These are phyloP conservation scores for Auricularia cornea DNA, from an alignment of 768 basidiomycete genomes.

Conservation along the genomic window DNA sequence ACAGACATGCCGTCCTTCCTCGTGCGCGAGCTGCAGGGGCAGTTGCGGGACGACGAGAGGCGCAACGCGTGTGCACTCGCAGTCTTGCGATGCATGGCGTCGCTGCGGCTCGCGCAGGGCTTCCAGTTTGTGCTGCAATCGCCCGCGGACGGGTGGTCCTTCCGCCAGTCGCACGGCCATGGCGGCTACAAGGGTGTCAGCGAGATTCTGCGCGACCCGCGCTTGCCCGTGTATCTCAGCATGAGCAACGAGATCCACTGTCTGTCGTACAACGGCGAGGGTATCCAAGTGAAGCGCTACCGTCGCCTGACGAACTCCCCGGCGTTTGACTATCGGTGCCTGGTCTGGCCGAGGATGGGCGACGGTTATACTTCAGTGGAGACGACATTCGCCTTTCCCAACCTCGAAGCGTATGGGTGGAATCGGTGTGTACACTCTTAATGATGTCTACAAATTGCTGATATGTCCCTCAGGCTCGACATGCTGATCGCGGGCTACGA, in stretches of 20 bases:
- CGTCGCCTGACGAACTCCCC: slow-evolving; percentile 59
- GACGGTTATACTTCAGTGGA: slow-evolving; percentile 76
- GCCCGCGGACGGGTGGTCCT: slow-evolving; percentile 10
- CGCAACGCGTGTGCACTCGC: slow-evolving; percentile 66
- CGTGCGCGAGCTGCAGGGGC: slow-evolving; percentile 26
- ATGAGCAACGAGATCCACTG: slow-evolving; percentile 95
- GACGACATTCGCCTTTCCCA: slow-evolving; percentile 68
- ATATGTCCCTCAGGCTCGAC: slow-evolving; percentile 46
- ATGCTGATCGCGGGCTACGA: slow-evolving; percentile 82
- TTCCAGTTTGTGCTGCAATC: slow-evolving; percentile 83
- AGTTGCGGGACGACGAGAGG: slow-evolving; percentile 35
- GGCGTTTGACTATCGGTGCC: slow-evolving; percentile 71
- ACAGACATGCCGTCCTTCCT: slow-evolving; percentile 84
- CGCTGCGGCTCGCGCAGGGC: slow-evolving; percentile 83
- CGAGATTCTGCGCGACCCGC: slow-evolving; percentile 12
- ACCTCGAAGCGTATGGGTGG: slow-evolving; percentile 79
- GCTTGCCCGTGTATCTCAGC: slow-evolving; percentile 77
- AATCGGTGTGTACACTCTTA: slow-evolving; percentile 47
- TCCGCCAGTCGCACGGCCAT: slow-evolving; percentile 16
- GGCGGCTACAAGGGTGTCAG: not conserved
- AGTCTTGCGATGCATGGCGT: slow-evolving; percentile 91
- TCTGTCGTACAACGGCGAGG: slow-evolving; percentile 84
- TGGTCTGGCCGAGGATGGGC: slow-evolving; percentile 91
- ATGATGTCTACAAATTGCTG: slow-evolving; percentile 1
- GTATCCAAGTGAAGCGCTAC: slow-evolving; percentile 81